phyloP scores from a whole-genome alignment of 2,329 filamentous ascomycete species.

The Penicillium concentricum region DNA sequence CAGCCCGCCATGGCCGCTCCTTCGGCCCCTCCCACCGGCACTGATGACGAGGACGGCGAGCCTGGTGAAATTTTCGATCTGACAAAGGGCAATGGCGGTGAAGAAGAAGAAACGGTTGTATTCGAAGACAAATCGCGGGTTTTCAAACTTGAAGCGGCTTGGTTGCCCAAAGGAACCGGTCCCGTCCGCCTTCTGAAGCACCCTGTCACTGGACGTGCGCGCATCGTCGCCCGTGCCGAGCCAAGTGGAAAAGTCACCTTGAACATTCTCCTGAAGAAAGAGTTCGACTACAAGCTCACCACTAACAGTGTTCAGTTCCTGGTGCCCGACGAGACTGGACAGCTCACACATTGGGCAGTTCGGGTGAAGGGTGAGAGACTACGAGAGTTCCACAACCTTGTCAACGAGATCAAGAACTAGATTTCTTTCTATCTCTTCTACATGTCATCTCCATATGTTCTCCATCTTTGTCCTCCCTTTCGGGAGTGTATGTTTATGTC shows the following conservation, averaged over 20 bases:
- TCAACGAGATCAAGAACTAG: slow-evolving; percentile 23
- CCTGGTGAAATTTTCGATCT: slow-evolving; percentile 62
- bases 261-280: slow-evolving; percentile 65
- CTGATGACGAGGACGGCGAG: slow-evolving; percentile 43
- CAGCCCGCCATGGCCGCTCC: neutral
- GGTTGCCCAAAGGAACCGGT: slow-evolving; percentile 70
- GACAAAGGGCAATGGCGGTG: slow-evolving; percentile 63
- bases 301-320: slow-evolving; percentile 45
- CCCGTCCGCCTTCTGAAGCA: slow-evolving; percentile 71
- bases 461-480: slow-evolving; percentile 1
- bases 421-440: neutral
- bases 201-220: slow-evolving; percentile 64
- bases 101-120: slow-evolving; percentile 69
- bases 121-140: slow-evolving; percentile 71
- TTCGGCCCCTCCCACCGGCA: slow-evolving; percentile 24
- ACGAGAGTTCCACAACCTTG: slow-evolving; percentile 10
- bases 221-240: slow-evolving; percentile 71
- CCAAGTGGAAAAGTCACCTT: slow-evolving; percentile 71
- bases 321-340: slow-evolving; percentile 57
- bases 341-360: slow-evolving; percentile 68
- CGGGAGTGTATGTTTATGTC: slow-evolving; percentile 8
- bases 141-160: slow-evolving; percentile 57
- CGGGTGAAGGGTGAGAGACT: slow-evolving; percentile 56
- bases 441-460: neutral
- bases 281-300: slow-evolving; percentile 61